A percentile compares a stretch with the other conserved stretches of the same genome.
Evolutionary conservation across 108 stramenopile species (phyloP).

Genomic region (Discostella pseudostelligera): DNA sequence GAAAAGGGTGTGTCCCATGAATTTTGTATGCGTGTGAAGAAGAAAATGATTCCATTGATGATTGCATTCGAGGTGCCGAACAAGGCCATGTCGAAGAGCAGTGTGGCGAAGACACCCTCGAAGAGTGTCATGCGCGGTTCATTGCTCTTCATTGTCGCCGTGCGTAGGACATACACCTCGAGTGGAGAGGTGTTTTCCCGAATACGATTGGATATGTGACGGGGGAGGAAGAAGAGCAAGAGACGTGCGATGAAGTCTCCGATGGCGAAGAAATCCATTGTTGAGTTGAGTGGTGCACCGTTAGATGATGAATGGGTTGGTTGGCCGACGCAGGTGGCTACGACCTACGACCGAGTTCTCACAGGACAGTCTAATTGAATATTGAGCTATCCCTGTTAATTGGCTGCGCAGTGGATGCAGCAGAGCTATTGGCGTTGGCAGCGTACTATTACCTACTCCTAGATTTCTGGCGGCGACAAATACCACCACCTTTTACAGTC

Average conservation of each 20-base stretch:
- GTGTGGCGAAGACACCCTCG: constrained; percentile 51
- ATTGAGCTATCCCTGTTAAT: too few species aligned
- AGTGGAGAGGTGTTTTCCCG: constrained; percentile 24
- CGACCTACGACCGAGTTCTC: too few species aligned
- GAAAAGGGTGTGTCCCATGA: constrained; percentile 43
- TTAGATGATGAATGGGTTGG: too few species aligned
- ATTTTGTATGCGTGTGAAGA: constrained; percentile 49
- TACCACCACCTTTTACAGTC: too few species aligned
- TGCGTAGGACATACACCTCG: constrained; percentile 21
- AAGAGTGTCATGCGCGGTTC: constrained; percentile 49
- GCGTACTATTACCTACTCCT: too few species aligned
- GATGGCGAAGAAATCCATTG: constrained; percentile 11
- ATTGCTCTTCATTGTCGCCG: constrained; percentile 5
- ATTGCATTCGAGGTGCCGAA: constrained; percentile 43
- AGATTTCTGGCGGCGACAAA: too few species aligned
- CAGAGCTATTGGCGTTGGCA: too few species aligned
- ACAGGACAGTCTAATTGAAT: too few species aligned
- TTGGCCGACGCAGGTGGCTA: too few species aligned
- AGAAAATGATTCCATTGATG: constrained; percentile 37
- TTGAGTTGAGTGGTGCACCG: background rate
- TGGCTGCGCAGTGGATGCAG: too few species aligned
- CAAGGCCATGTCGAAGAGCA: constrained; percentile 50
- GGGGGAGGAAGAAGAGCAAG: constrained; percentile 30
- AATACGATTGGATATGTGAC: constrained; percentile 29
- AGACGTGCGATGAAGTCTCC: constrained; percentile 27